Conservation (phyloP, 306 rosid genomes). For the Vicia faba region DNA sequence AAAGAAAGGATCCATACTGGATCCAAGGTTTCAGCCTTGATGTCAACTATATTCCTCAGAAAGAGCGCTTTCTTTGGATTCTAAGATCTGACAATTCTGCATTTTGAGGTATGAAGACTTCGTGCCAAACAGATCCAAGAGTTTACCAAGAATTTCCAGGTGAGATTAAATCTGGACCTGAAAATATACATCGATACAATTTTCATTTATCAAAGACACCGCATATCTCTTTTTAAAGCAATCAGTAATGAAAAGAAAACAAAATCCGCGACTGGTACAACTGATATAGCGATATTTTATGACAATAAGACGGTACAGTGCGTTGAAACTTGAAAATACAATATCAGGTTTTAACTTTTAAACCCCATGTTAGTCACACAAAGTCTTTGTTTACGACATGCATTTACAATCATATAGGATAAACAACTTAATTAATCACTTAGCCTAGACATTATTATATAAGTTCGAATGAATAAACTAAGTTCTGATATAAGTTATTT, state of each 20-base stretch:
- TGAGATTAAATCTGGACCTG: slow-evolving; percentile 26
- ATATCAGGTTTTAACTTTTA: slow-evolving; percentile 4
- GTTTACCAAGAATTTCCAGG: slow-evolving; percentile 24
- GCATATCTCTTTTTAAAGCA: neutral
- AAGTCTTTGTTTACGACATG: slow-evolving; percentile 9
- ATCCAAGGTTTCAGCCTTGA: neutral
- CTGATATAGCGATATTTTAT: neutral
- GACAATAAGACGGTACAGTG: neutral
- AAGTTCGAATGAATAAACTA: neutral
- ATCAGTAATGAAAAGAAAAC: neutral
- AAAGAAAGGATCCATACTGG: slow-evolving; percentile 1
- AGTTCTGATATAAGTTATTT: neutral
- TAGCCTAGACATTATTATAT: neutral
- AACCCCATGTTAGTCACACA: slow-evolving; percentile 16
- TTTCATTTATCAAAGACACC: slow-evolving; percentile 5
- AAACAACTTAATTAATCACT: neutral
- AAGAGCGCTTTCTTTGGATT: slow-evolving; percentile 6
- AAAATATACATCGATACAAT: neutral
- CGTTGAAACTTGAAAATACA: neutral
- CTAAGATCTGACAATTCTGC: neutral
- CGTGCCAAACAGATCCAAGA: neutral
- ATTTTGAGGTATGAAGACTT: neutral
- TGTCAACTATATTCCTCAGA: slow-evolving; percentile 18
- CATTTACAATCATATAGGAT: neutral
- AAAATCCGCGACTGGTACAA: neutral